These are phyloP conservation scores for Spathaspora boniae DNA, from an alignment of 805 yeast genomes.

Conservation along the genomic window DNA sequence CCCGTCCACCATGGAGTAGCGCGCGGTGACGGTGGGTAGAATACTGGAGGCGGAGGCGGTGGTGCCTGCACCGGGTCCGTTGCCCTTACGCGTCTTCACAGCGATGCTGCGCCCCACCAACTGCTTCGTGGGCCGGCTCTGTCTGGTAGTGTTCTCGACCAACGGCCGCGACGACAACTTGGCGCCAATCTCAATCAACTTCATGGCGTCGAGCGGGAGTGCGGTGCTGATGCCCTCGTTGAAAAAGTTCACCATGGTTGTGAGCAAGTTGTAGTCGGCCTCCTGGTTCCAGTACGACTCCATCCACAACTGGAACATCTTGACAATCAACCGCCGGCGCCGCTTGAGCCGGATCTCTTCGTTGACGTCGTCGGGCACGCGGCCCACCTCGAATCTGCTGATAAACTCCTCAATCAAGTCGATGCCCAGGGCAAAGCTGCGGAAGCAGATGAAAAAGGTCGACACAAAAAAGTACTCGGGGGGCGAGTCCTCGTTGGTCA, in stretches of 20 bases:
- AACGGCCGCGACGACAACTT: conserved; percentile 55
- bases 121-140: conserved; percentile 34
- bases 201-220: conserved; percentile 65
- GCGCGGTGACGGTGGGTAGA: conserved; percentile 18
- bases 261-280: conserved; percentile 55
- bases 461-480: conserved; percentile 68
- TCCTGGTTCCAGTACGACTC: conserved; percentile 83
- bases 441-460: conserved; percentile 73
- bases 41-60: too few relatives aligned
- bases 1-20: conserved; percentile 53
- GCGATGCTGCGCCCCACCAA: conserved; percentile 52
- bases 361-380: conserved; percentile 17
- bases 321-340: conserved; percentile 64
- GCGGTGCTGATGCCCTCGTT: conserved; percentile 66
- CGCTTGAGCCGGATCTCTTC: conserved; percentile 42
- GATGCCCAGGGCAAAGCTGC: conserved; percentile 63
- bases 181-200: conserved; percentile 60
- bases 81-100: conserved; percentile 32
- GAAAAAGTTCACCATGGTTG: conserved; percentile 73
- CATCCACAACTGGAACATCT: conserved; percentile 77
- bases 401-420: conserved; percentile 69
- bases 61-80: conserved; percentile 15
- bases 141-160: conserved; percentile 28
- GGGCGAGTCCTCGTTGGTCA: conserved; percentile 62
- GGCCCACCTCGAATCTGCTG: conserved; percentile 53